Evolutionary conservation across 345 rosid genomes (phyloP).

Genomic region (Schrenkiella parvula): DNA sequence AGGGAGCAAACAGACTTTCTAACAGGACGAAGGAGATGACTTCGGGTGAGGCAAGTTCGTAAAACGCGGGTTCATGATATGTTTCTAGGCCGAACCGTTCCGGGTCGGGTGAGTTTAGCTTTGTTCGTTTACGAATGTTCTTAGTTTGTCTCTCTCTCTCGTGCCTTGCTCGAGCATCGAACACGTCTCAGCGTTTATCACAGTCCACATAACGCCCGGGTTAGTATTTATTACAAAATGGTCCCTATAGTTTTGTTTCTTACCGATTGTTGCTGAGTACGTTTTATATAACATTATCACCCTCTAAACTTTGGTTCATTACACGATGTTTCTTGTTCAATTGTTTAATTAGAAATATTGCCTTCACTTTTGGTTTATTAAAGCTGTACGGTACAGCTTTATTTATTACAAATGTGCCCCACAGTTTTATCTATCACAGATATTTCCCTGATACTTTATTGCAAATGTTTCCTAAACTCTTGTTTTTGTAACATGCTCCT

Average conservation of each 20-base stretch:
- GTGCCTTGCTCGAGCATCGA: not conserved
- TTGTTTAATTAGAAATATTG: not conserved
- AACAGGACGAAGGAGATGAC: not conserved
- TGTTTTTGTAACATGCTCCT: not conserved
- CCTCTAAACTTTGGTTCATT: not conserved
- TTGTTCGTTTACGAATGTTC: not conserved
- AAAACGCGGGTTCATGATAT: not conserved
- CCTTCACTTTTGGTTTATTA: not conserved
- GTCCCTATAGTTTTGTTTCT: not conserved
- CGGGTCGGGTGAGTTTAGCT: not conserved
- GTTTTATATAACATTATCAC: not conserved
- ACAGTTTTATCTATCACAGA: not conserved
- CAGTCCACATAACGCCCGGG: not conserved
- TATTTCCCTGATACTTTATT: not conserved
- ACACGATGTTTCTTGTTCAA: not conserved
- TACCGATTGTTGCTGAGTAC: not conserved
- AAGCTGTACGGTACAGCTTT: not conserved
- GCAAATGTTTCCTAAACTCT: not conserved
- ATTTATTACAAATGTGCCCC: not conserved
- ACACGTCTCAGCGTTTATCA: not conserved
- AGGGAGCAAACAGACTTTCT: not conserved
- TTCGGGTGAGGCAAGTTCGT: not conserved
- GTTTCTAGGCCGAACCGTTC: not conserved
- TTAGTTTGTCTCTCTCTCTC: not conserved
- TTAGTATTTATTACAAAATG: not conserved